Evolutionary conservation across 345 rosid genomes (phyloP).

Genomic region (Citrus trifoliata): DNA sequence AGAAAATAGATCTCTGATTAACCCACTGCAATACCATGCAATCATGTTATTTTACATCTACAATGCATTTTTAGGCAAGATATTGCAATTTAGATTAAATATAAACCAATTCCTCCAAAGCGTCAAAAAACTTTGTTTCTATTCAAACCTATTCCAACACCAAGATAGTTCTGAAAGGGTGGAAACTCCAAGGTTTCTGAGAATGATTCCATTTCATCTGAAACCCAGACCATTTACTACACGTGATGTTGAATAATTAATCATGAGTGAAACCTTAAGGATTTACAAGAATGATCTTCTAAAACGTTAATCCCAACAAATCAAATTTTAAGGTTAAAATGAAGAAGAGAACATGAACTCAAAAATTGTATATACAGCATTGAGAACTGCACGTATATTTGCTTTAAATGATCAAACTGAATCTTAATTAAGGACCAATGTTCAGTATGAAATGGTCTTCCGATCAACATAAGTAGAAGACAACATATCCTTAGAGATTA

Average conservation of each 20-base stretch:
- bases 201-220: neutral
- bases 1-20: neutral
- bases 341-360: neutral
- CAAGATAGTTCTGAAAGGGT: neutral
- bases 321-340: neutral
- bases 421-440: neutral
- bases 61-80: neutral
- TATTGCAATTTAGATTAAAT: neutral
- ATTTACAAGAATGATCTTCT: neutral
- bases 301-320: neutral
- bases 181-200: neutral
- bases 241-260: neutral
- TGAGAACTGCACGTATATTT: neutral
- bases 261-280: neutral
- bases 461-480: neutral
- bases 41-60: neutral
- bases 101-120: neutral
- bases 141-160: neutral
- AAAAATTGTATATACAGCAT: neutral
- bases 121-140: neutral
- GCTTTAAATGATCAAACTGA: neutral
- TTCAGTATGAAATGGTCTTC: neutral
- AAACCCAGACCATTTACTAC: neutral
- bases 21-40: constrained; percentile 1
- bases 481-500: neutral